Percentiles rank a stretch among this genome's conserved stretches.
Evolutionary conservation across 176 grass and related monocot species (phyloP).

Genomic region (Miscanthus lutarioriparius): DNA sequence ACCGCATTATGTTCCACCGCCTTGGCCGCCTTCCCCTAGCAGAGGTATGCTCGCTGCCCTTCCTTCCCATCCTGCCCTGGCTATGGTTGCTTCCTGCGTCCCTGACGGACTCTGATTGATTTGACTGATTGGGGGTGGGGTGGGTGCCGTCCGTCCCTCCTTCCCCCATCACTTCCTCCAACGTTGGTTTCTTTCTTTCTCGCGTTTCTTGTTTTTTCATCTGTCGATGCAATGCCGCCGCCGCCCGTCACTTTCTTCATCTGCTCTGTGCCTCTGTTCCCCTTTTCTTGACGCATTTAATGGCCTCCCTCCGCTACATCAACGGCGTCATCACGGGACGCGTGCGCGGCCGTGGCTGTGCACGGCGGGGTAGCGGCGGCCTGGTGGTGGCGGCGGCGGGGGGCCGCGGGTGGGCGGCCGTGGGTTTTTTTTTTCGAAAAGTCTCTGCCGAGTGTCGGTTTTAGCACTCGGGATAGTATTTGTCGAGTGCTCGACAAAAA

Average conservation of each 20-base stretch:
- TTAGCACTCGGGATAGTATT: too few relatives aligned
- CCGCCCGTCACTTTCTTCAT: constrained; percentile 19
- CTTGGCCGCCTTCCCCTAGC: constrained; percentile 26
- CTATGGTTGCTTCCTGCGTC: neutral
- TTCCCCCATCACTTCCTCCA: too few relatives aligned
- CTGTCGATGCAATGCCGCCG: constrained; percentile 33
- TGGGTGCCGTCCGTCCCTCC: neutral
- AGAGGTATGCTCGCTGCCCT: constrained; percentile 25
- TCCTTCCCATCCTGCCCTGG: neutral
- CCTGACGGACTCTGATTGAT: neutral
- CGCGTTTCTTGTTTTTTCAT: constrained; percentile 18
- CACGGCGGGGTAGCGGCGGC: too few relatives aligned
- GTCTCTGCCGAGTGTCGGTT: too few relatives aligned
- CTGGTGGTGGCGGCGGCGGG: too few relatives aligned
- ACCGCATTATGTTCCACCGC: neutral
- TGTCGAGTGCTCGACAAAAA: too few relatives aligned
- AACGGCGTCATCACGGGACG: too few relatives aligned
- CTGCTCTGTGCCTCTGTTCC: constrained; percentile 23
- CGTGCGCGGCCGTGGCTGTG: too few relatives aligned
- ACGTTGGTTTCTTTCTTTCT: too few relatives aligned
- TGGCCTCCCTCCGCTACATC: constrained; percentile 3
- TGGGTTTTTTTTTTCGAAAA: too few relatives aligned
- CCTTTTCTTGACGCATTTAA: constrained; percentile 25
- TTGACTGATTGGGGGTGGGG: neutral
- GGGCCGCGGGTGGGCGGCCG: too few relatives aligned